Conservation (phyloP, 176 grass and related monocot species). For the Avena insularis region DNA sequence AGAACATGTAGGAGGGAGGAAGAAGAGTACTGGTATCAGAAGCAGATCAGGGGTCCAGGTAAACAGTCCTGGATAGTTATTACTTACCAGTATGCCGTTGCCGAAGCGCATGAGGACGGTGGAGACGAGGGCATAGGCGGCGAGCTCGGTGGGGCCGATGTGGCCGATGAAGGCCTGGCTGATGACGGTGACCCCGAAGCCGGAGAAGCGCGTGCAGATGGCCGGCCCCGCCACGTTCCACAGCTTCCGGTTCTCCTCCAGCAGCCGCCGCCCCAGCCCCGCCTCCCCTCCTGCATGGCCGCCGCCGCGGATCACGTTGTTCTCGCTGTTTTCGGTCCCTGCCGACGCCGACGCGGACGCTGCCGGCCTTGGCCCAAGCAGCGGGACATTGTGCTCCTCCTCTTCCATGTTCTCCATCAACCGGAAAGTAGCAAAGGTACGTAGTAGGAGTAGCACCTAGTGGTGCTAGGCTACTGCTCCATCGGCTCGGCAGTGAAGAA, state of each 20-base stretch:
- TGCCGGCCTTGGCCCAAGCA: background rate
- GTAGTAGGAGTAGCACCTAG: too few species aligned
- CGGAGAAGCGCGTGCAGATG: constrained; percentile 82
- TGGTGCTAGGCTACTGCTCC: too few species aligned
- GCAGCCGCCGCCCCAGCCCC: constrained; percentile 16
- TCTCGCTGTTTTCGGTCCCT: background rate
- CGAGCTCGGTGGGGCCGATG: constrained; percentile 80
- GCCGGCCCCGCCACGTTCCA: constrained; percentile 82
- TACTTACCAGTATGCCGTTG: constrained; percentile 72
- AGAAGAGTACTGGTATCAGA: background rate
- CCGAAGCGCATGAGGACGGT: constrained; percentile 88
- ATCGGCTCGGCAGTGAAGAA: too few species aligned
- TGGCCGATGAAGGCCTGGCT: constrained; percentile 93
- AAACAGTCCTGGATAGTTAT: background rate
- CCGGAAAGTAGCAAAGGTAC: too few species aligned
- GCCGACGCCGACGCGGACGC: too few species aligned
- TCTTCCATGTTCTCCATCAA: background rate
- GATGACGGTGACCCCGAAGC: constrained; percentile 86
- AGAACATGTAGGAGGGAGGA: too few species aligned
- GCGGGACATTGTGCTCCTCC: background rate
- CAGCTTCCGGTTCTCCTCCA: constrained; percentile 87
- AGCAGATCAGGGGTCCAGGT: background rate
- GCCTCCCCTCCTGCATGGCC: background rate
- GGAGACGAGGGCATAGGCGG: constrained; percentile 79
- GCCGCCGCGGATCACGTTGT: too few species aligned